These are phyloP conservation scores for Colletotrichum sp. DNA, from an alignment of 2,329 filamentous ascomycete genomes.

Conservation along the genomic window DNA sequence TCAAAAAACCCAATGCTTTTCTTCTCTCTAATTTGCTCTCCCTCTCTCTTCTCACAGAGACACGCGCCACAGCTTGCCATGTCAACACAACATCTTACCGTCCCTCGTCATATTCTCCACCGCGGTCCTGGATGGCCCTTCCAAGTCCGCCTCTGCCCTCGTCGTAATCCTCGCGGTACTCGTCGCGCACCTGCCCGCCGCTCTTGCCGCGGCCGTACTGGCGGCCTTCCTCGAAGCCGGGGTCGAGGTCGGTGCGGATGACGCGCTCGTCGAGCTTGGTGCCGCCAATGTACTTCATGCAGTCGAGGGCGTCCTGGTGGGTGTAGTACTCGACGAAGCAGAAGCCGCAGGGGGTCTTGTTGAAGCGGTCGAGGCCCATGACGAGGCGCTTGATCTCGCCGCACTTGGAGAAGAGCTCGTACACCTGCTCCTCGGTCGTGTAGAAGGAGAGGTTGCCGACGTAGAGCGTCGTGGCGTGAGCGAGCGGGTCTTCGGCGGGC, in stretches of 20 bases:
- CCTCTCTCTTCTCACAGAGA: background rate
- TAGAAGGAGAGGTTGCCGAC: slow-evolving; percentile 99
- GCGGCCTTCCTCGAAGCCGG: slow-evolving; percentile 92
- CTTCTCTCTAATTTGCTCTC: slow-evolving; percentile 23
- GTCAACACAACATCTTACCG: slow-evolving; percentile 30
- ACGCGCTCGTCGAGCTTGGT: slow-evolving; percentile 98
- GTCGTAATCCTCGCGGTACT: slow-evolving; percentile 97
- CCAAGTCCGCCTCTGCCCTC: slow-evolving; percentile 92
- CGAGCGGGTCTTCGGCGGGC: slow-evolving; percentile 75
- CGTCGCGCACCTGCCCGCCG: slow-evolving; percentile 94
- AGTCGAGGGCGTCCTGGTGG: slow-evolving; percentile 95
- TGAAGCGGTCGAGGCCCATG: slow-evolving; percentile 96
- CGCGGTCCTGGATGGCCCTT: slow-evolving; percentile 65
- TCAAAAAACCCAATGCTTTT: background rate
- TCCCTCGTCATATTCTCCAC: slow-evolving; percentile 43
- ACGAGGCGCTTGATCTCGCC: slow-evolving; percentile 98
- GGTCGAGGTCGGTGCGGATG: slow-evolving; percentile 93
- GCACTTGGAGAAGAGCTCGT: slow-evolving; percentile 94
- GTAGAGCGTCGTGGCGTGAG: slow-evolving; percentile 91
- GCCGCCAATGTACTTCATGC: slow-evolving; percentile 97
- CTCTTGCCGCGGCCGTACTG: slow-evolving; percentile 97
- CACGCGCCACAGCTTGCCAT: background rate
- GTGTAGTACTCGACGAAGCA: slow-evolving; percentile 99
- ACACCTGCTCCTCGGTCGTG: slow-evolving; percentile 98
- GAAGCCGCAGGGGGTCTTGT: slow-evolving; percentile 98